Percentiles rank a stretch among this genome's conserved stretches.
These are phyloP conservation scores for Mycosarcoma maydis DNA, from an alignment of 1,284 basidiomycete genomes.

Conservation along the genomic window DNA sequence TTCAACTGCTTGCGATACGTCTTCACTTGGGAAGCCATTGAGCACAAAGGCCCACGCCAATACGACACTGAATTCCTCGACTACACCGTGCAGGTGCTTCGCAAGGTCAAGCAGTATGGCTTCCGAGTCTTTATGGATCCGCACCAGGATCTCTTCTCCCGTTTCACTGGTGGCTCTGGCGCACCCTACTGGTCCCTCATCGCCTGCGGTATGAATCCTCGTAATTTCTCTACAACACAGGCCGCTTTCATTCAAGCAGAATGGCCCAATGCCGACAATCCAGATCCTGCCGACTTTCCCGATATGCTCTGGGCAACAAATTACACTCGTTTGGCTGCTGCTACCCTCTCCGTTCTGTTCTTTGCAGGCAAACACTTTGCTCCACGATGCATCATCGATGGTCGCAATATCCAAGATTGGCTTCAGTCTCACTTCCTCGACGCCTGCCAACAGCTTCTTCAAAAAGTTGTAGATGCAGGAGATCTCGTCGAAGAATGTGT, in stretches of 20 bases:
- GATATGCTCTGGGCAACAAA: slow-evolving; percentile 97
- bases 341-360: slow-evolving; percentile 93
- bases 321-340: slow-evolving; percentile 85
- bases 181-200: slow-evolving; percentile 94
- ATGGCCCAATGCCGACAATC: slow-evolving; percentile 75
- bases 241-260: slow-evolving; percentile 88
- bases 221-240: slow-evolving; percentile 83
- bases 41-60: slow-evolving; percentile 90
- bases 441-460: slow-evolving; percentile 79
- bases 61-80: slow-evolving; percentile 93
- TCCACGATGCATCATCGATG: slow-evolving; percentile 90
- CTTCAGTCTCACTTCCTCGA: slow-evolving; percentile 85
- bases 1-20: slow-evolving; percentile 93
- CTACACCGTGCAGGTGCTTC: slow-evolving; percentile 84
- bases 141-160: slow-evolving; percentile 96
- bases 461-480: slow-evolving; percentile 77
- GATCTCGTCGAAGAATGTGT: slow-evolving; percentile 85
- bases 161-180: slow-evolving; percentile 94
- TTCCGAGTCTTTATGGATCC: slow-evolving; percentile 94
- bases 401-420: slow-evolving; percentile 91
- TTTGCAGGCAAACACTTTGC: slow-evolving; percentile 90
- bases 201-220: slow-evolving; percentile 89
- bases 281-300: slow-evolving; percentile 80
- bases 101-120: slow-evolving; percentile 92
- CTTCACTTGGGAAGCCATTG: slow-evolving; percentile 92